phyloP scores from a whole-genome alignment of 2,329 filamentous ascomycete genomes.

The Fusarium sororula region DNA sequence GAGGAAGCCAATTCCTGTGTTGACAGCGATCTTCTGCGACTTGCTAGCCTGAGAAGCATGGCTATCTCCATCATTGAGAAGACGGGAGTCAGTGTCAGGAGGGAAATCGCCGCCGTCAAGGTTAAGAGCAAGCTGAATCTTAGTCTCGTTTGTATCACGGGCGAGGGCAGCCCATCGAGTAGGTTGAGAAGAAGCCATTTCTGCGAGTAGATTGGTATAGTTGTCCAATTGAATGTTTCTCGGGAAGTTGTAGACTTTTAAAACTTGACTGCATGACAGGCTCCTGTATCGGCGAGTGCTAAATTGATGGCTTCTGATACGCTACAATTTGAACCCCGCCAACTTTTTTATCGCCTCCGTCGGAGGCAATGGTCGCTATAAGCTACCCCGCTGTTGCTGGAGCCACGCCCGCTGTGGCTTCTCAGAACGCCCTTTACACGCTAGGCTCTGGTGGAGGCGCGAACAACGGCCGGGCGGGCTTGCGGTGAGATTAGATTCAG shows the following conservation, averaged over 20 bases:
- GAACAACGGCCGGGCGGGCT: conserved; percentile 3
- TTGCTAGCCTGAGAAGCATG: conserved; percentile 88
- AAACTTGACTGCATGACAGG: conserved; percentile 20
- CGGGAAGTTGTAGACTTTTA: conserved; percentile 3
- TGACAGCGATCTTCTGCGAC: conserved; percentile 85
- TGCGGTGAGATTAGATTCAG: conserved; percentile 13
- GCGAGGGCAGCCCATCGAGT: conserved; percentile 79
- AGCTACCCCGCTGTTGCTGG: conserved; percentile 45
- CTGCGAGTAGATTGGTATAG: conserved; percentile 24
- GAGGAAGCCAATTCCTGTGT: conserved; percentile 95
- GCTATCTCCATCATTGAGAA: conserved; percentile 61
- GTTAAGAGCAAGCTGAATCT: conserved; percentile 91
- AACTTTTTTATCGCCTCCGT: conserved; percentile 31
- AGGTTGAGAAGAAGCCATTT: conserved; percentile 41
- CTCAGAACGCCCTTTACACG: conserved; percentile 32
- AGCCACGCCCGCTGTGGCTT: conserved; percentile 37
- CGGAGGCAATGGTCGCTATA: conserved; percentile 23
- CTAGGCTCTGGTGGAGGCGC: conserved; percentile 15
- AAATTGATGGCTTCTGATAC: conserved; percentile 43
- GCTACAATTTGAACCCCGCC: conserved; percentile 16
- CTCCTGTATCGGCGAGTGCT: conserved; percentile 45
- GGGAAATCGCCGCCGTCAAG: conserved; percentile 88
- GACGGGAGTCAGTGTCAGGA: conserved; percentile 66
- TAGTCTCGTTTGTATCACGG: conserved; percentile 97
- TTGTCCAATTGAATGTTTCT: neutral